phyloP scores from a whole-genome alignment of 495 filamentous ascomycete species.

The Melanomma pulvis-pyrius region DNA sequence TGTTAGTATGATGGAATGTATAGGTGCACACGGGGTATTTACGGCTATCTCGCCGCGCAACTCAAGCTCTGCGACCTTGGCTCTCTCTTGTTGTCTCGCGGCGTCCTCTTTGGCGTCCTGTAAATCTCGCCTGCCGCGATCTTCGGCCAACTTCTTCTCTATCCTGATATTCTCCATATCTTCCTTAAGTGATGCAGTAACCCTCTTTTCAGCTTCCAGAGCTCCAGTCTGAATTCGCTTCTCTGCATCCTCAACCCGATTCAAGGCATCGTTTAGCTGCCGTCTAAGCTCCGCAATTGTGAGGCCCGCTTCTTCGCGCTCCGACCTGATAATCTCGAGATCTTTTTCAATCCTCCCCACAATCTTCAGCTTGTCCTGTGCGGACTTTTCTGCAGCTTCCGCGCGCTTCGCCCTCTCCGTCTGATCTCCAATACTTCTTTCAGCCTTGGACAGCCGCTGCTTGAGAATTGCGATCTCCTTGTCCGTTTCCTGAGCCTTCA shows the following conservation, averaged over 20 bases:
- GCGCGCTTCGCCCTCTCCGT: constrained; percentile 65
- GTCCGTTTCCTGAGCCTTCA: constrained; percentile 61
- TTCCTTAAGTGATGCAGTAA: constrained; percentile 69
- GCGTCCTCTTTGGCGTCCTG: constrained; percentile 69
- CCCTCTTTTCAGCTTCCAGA: constrained; percentile 68
- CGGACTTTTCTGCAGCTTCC: constrained; percentile 48
- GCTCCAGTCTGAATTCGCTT: constrained; percentile 67
- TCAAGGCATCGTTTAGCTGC: constrained; percentile 68
- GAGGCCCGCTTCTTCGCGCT: constrained; percentile 65
- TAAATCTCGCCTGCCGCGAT: constrained; percentile 70
- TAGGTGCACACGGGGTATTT: constrained; percentile 8
- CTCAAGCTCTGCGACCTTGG: constrained; percentile 71
- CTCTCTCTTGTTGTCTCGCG: constrained; percentile 73
- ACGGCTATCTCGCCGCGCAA: constrained; percentile 76
- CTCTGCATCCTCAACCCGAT: constrained; percentile 69
- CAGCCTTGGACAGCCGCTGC: constrained; percentile 66
- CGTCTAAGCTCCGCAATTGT: constrained; percentile 70
- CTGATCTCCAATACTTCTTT: constrained; percentile 61
- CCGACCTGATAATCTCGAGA: constrained; percentile 64
- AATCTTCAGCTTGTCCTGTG: constrained; percentile 63
- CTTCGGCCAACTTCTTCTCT: constrained; percentile 74
- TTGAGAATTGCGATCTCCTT: constrained; percentile 64
- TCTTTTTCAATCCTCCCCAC: constrained; percentile 72
- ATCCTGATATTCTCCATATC: constrained; percentile 69
- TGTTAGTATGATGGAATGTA: constrained; percentile 15